Evolutionary conservation across 768 basidiomycete genomes (phyloP).

Genomic region (Collybia nuda): DNA sequence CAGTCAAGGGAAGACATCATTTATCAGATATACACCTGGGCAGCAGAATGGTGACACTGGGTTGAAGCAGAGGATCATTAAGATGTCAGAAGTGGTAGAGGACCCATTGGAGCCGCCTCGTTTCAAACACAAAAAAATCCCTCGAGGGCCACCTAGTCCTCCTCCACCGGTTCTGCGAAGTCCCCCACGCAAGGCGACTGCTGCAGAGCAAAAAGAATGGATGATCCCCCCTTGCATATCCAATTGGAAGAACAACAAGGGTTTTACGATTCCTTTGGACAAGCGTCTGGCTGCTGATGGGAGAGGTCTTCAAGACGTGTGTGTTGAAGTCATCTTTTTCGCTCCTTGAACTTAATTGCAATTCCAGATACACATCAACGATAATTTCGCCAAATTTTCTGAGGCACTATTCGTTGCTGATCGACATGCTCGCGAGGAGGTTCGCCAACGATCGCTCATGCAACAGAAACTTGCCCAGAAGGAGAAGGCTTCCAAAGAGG

Average conservation of each 20-base stretch:
- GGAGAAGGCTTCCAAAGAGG: conserved; percentile 96
- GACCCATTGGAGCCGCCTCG: conserved; percentile 96
- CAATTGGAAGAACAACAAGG: conserved; percentile 99
- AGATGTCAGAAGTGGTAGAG: conserved; percentile 98
- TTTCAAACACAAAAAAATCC: conserved; percentile 99
- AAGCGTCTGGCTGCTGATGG: conserved; percentile 98
- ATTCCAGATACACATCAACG: conserved; percentile 93
- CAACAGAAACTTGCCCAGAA: conserved; percentile 99
- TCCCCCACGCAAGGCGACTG: conserved; percentile 94
- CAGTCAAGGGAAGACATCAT: conserved; percentile 77
- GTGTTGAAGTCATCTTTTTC: conserved; percentile 24
- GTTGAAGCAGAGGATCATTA: conserved; percentile 94
- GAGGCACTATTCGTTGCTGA: conserved; percentile 95
- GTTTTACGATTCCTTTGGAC: conserved; percentile 98
- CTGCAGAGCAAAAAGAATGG: conserved; percentile 99
- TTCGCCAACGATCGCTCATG: conserved; percentile 94
- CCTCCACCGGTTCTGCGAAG: conserved; percentile 94
- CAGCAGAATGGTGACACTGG: conserved; percentile 72
- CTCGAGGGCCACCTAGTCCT: conserved; percentile 92
- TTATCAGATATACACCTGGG: conserved; percentile 96
- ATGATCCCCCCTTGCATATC: conserved; percentile 99
- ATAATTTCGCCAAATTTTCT: conserved; percentile 98
- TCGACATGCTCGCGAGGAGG: conserved; percentile 96
- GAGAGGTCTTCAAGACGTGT: conserved; percentile 95
- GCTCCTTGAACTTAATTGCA: background rate